Evolutionary conservation across 2,329 filamentous ascomycete genomes (phyloP).

Genomic region (Thielaviopsis musarum): DNA sequence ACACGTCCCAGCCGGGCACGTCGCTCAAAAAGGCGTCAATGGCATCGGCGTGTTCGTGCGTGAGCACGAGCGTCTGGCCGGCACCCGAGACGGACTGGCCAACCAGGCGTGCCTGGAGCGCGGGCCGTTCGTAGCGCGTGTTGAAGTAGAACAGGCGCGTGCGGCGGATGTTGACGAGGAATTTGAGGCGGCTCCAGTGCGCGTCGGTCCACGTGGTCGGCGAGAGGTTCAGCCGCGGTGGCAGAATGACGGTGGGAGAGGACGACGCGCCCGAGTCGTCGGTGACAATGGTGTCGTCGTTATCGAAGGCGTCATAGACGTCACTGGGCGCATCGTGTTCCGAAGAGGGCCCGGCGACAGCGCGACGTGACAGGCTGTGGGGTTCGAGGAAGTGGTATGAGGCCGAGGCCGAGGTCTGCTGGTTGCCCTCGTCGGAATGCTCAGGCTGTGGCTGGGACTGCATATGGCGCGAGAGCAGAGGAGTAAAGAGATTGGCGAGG

Average conservation of each 20-base stretch:
- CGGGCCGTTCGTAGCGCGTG: slow-evolving; percentile 4
- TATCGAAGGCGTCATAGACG: slow-evolving; percentile 15
- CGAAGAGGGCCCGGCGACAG: slow-evolving; percentile 1
- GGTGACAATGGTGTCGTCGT: slow-evolving; percentile 19
- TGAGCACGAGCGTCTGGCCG: slow-evolving; percentile 29
- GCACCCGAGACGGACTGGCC: slow-evolving; percentile 32
- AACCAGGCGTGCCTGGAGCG: slow-evolving; percentile 21
- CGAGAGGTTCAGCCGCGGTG: slow-evolving; percentile 19
- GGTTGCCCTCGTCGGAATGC: neutral
- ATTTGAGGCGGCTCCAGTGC: slow-evolving; percentile 38
- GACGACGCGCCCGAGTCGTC: slow-evolving; percentile 18
- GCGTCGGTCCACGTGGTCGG: slow-evolving; percentile 29
- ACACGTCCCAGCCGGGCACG: slow-evolving; percentile 33
- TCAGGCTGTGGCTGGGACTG: neutral
- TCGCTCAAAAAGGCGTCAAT: slow-evolving; percentile 34
- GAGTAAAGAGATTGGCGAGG: slow-evolving; percentile 8
- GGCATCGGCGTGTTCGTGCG: slow-evolving; percentile 41
- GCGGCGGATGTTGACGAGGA: slow-evolving; percentile 32
- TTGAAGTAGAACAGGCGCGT: slow-evolving; percentile 24
- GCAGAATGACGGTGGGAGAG: slow-evolving; percentile 14
- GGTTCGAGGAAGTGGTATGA: slow-evolving; percentile 10
- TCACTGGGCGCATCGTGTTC: neutral
- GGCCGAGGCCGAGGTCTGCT: slow-evolving; percentile 3
- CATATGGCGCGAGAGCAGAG: neutral
- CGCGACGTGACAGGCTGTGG: neutral